Evolutionary conservation across 1,284 basidiomycete genomes (phyloP), one percentile per base, ranked within the genome.

Genomic region (Phlebopus sp.): DNA sequence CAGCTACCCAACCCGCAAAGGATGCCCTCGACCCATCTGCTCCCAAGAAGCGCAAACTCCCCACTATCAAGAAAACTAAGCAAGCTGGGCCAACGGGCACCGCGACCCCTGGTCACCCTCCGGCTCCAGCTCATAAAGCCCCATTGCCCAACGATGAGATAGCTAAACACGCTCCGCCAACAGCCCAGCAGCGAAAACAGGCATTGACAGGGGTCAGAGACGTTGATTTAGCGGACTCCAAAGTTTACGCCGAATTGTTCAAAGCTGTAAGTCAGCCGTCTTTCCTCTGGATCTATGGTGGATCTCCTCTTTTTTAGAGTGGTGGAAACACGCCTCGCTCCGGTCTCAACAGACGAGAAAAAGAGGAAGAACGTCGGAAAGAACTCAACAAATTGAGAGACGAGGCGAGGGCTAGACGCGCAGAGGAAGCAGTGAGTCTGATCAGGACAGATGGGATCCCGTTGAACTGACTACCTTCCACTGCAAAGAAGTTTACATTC

Each of bases 11-110:
- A 18, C 56, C 60, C n/a, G 21, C 40, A 3, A 57, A 52, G 39
- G 53, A 66, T 13, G 23, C 46, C 38, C 37, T 57, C 37, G 36
- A 49, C 47, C 51, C 60, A 23, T 49, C 68, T 14, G 55, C 63
- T 11, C 64, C 69, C 6, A 84, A 82, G 69, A 84, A 83, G 57
- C 75, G 71, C 42, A 87, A 86, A 58, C 70, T 86, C 11, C 86
- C 86, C 2, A 70, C 78, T 7, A 89, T 89, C 53, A 88, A 80
- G 72, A 89, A 89, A 68, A 84, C 76, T 58, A 88, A 86, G 62
- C 54, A 63, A 4, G 50, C 55, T 15, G 36, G 55, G 13, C 21
- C 51, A 23, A 31, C 64, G 1, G 54, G 64, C 8, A 52, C 63
- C 29, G 27, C 63, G 0, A 58, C 72, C 2, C 57, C 68, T 6